Evolutionary conservation across 2,329 filamentous ascomycete species (phyloP).

Genomic region (Cytospora paraplurivora): DNA sequence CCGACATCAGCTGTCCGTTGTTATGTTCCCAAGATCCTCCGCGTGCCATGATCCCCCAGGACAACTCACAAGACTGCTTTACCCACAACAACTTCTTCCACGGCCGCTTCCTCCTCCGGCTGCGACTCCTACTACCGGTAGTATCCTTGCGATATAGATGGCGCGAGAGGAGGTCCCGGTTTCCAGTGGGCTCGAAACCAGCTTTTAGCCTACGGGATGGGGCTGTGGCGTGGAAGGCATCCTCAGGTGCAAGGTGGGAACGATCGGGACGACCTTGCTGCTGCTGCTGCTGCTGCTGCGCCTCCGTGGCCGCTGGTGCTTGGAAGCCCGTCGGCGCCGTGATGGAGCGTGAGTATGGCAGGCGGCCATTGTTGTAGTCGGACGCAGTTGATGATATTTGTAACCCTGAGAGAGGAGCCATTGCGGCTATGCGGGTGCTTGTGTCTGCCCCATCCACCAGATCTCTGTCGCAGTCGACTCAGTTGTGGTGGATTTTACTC

Average conservation of each 20-base stretch:
- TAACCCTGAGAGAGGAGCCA: constrained; percentile 38
- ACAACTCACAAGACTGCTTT: constrained; percentile 81
- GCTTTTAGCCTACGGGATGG: constrained; percentile 56
- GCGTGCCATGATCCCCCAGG: too few relatives aligned
- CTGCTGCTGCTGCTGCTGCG: constrained; percentile 7
- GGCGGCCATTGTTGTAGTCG: constrained; percentile 35
- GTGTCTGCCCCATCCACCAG: constrained; percentile 23
- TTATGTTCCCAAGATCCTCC: neutral
- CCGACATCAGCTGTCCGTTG: constrained; percentile 1
- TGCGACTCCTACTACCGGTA: constrained; percentile 61
- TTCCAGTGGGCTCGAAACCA: constrained; percentile 39
- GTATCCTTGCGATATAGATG: constrained; percentile 52
- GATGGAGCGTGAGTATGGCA: constrained; percentile 43
- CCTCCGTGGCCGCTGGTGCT: neutral
- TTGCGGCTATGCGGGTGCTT: constrained; percentile 27
- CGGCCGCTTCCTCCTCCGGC: constrained; percentile 67
- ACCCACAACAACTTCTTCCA: constrained; percentile 99
- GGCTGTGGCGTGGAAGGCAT: constrained; percentile 71
- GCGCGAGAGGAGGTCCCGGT: constrained; percentile 39
- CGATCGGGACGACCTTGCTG: constrained; percentile 54
- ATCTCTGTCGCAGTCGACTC: neutral
- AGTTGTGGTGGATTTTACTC: neutral
- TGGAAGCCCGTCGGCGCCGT: constrained; percentile 42
- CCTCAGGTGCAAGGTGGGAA: constrained; percentile 77
- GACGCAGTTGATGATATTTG: constrained; percentile 35